Evolutionary conservation across 192 early-diverging fungal species (phyloP).

Genomic region (Umbelopsis vinacea): DNA sequence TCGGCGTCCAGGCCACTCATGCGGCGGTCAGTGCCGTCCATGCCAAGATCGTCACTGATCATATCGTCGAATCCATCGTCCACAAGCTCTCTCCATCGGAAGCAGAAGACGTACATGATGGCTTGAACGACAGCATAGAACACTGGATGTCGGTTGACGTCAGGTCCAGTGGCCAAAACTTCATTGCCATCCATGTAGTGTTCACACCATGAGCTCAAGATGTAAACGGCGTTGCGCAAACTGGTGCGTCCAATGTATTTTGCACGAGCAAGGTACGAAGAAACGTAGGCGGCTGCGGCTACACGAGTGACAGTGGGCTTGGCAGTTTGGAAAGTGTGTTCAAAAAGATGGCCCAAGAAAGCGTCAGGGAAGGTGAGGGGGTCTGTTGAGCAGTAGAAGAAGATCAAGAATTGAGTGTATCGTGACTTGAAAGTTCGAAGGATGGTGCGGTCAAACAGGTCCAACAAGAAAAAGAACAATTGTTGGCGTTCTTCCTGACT

Average conservation of each 20-base stretch:
- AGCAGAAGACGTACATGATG: conserved; percentile 93
- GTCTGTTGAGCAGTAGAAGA: conserved; percentile 76
- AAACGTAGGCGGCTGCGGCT: conserved; percentile 82
- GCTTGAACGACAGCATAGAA: conserved; percentile 91
- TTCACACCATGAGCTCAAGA: conserved; percentile 70
- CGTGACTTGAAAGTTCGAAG: conserved; percentile 88
- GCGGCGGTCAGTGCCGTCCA: neutral
- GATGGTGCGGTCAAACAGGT: conserved; percentile 79
- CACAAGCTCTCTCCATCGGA: conserved; percentile 86
- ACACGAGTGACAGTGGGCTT: conserved; percentile 71
- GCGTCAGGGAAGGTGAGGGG: conserved; percentile 67
- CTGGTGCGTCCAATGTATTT: conserved; percentile 68
- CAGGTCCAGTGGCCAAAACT: conserved; percentile 38
- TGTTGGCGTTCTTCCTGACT: conserved; percentile 46
- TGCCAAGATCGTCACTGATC: conserved; percentile 20
- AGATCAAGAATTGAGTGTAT: conserved; percentile 91
- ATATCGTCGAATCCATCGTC: conserved; percentile 32
- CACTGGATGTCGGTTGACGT: conserved; percentile 70
- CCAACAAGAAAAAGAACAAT: conserved; percentile 70
- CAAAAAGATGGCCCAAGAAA: conserved; percentile 78
- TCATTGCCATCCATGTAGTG: conserved; percentile 74
- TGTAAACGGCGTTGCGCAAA: conserved; percentile 68
- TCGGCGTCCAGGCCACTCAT: conserved; percentile 26
- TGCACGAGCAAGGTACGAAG: conserved; percentile 87
- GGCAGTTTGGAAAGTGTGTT: conserved; percentile 58